Evolutionary conservation across 2,329 filamentous ascomycete species (phyloP).

Genomic region (Diatrype stigma): DNA sequence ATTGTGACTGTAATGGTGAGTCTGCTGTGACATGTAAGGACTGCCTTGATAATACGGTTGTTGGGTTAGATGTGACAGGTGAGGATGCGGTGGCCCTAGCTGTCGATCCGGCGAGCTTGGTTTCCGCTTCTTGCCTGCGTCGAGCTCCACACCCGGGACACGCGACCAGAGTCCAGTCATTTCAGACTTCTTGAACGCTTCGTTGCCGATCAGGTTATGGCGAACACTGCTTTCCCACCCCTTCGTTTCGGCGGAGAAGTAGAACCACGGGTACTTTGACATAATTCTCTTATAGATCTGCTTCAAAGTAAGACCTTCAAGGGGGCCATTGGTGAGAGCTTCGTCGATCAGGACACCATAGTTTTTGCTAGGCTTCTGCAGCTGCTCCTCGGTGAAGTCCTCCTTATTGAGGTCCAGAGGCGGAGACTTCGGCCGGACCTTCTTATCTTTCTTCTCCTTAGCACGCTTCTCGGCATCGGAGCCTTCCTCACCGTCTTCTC

Average conservation of each 20-base stretch:
- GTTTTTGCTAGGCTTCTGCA: slow-evolving; percentile 59
- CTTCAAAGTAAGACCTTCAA: slow-evolving; percentile 53
- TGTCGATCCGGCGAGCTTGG: slow-evolving; percentile 47
- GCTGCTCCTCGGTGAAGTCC: slow-evolving; percentile 54
- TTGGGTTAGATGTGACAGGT: slow-evolving; percentile 22
- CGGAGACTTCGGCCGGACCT: slow-evolving; percentile 55
- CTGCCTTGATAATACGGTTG: slow-evolving; percentile 26
- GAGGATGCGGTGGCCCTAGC: slow-evolving; percentile 22
- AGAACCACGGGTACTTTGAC: slow-evolving; percentile 55
- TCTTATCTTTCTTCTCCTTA: slow-evolving; percentile 58
- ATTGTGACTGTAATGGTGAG: slow-evolving; percentile 15
- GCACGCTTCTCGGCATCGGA: slow-evolving; percentile 53
- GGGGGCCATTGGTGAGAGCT: slow-evolving; percentile 49
- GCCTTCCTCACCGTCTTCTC: slow-evolving; percentile 52
- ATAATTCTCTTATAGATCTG: slow-evolving; percentile 62
- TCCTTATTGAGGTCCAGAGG: slow-evolving; percentile 51
- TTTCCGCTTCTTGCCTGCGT: slow-evolving; percentile 59
- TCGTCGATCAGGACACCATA: slow-evolving; percentile 60
- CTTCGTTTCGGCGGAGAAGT: slow-evolving; percentile 57
- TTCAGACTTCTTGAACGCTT: slow-evolving; percentile 57
- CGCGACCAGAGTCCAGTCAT: slow-evolving; percentile 54
- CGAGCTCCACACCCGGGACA: slow-evolving; percentile 53
- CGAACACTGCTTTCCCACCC: slow-evolving; percentile 65
- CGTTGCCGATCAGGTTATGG: slow-evolving; percentile 59
- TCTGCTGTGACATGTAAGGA: slow-evolving; percentile 22